These are phyloP conservation scores for Cladorrhinum samala DNA, from an alignment of 495 filamentous ascomycete species.

Conservation along the genomic window DNA sequence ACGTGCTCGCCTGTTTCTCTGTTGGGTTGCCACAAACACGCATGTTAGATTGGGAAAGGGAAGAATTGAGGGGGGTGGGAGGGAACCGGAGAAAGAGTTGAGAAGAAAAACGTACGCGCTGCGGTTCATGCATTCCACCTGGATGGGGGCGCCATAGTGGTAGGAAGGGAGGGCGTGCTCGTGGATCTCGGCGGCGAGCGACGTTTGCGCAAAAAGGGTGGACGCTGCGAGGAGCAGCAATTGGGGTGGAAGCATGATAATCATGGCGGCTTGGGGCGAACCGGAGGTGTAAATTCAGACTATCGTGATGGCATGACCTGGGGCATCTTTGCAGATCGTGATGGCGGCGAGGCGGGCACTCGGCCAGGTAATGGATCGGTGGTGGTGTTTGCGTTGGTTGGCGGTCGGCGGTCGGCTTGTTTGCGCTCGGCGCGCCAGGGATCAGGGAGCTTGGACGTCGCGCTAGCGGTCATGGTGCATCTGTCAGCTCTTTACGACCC, in stretches of 20 bases:
- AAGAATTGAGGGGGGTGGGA: not conserved
- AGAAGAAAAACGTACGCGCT: slow-evolving; percentile 38
- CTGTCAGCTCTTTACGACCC: too few relatives aligned
- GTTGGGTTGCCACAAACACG: not conserved
- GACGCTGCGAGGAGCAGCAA: slow-evolving; percentile 1
- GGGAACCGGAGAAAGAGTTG: not conserved
- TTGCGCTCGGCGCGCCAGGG: too few relatives aligned
- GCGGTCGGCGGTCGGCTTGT: too few relatives aligned
- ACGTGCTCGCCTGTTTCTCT: slow-evolving; percentile 72
- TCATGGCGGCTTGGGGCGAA: not conserved
- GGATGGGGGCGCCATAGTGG: slow-evolving; percentile 43
- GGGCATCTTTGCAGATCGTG: not conserved
- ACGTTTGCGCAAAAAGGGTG: not conserved
- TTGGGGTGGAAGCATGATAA: not conserved
- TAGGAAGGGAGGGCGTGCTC: slow-evolving; percentile 39
- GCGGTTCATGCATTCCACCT: slow-evolving; percentile 51
- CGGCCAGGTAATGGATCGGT: too few relatives aligned
- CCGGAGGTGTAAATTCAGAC: not conserved
- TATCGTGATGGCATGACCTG: not conserved
- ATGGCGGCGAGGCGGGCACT: too few relatives aligned
- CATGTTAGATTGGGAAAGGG: not conserved
- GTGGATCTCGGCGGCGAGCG: slow-evolving; percentile 9
- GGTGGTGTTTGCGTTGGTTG: too few relatives aligned
- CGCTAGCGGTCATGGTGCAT: too few relatives aligned
- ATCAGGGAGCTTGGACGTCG: too few relatives aligned